Evolutionary conservation across 495 filamentous ascomycete species (phyloP).

Genomic region (Xylaria curta): DNA sequence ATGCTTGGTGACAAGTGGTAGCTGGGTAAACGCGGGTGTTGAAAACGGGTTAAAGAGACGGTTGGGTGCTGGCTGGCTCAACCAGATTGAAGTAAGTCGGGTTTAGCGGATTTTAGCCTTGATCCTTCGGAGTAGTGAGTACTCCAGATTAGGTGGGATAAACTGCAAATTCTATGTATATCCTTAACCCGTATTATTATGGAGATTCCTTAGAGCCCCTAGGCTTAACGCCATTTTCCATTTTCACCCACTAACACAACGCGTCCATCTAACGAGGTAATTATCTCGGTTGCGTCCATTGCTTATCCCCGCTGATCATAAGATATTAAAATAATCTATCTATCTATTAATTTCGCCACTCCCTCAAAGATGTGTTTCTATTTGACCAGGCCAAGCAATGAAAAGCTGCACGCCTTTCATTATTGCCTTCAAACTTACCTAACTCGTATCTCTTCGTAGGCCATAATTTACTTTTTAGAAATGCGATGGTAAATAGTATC

Average conservation of each 20-base stretch:
- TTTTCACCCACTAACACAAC: not conserved
- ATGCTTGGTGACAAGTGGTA: not conserved
- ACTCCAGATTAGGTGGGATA: not conserved
- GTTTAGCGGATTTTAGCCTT: conserved; percentile 28
- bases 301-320: not conserved
- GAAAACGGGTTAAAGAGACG: not conserved
- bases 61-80: not conserved
- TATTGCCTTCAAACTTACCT: not conserved
- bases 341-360: not conserved
- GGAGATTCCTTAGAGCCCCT: not conserved
- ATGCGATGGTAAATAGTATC: not conserved
- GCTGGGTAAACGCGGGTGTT: too few relatives aligned
- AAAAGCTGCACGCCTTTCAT: not conserved
- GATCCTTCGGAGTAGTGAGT: not conserved
- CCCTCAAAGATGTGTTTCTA: too few relatives aligned
- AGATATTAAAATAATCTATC: not conserved
- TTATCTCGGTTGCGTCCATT: not conserved
- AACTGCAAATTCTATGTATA: not conserved
- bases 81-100: not conserved
- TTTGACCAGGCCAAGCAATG: not conserved
- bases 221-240: not conserved
- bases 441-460: not conserved
- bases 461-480: not conserved
- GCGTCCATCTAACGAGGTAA: not conserved
- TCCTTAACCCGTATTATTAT: conserved; percentile 4